phyloP scores from a whole-genome alignment of 1,284 basidiomycete genomes.

The Ganoderma multipileum region DNA sequence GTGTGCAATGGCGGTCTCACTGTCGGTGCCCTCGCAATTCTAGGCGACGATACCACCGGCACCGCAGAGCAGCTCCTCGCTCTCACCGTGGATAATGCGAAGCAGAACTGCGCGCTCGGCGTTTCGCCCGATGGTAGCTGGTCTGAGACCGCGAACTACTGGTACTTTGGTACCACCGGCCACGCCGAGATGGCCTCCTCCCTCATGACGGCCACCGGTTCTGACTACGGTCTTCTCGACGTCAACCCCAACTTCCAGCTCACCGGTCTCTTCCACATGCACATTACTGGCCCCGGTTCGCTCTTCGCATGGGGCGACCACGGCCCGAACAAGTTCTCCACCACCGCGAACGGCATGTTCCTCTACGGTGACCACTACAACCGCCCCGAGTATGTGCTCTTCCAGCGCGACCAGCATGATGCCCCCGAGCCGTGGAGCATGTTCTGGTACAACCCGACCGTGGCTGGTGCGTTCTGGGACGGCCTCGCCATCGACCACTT shows the following conservation, averaged over 20 bases:
- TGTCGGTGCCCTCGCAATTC: slow-evolving; percentile 89
- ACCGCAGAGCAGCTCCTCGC: slow-evolving; percentile 73
- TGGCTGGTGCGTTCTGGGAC: slow-evolving; percentile 92
- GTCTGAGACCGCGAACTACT: slow-evolving; percentile 96
- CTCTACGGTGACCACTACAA: slow-evolving; percentile 76
- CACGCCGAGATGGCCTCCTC: slow-evolving; percentile 92
- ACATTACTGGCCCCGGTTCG: slow-evolving; percentile 83
- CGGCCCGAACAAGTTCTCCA: slow-evolving; percentile 94
- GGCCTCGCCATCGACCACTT: slow-evolving; percentile 82
- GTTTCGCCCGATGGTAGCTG: slow-evolving; percentile 86
- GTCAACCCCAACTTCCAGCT: slow-evolving; percentile 75
- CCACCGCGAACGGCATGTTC: slow-evolving; percentile 80
- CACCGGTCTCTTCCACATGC: slow-evolving; percentile 93
- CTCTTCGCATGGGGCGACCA: slow-evolving; percentile 94
- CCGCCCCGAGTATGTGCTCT: slow-evolving; percentile 80
- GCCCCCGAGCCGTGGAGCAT: slow-evolving; percentile 91
- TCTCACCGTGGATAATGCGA: slow-evolving; percentile 77
- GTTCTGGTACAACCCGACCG: slow-evolving; percentile 95
- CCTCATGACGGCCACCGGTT: slow-evolving; percentile 87
- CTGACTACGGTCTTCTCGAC: slow-evolving; percentile 77
- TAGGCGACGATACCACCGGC: slow-evolving; percentile 84
- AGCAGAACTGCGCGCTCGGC: slow-evolving; percentile 78
- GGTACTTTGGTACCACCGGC: slow-evolving; percentile 94
- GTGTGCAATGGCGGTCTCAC: slow-evolving; percentile 94
- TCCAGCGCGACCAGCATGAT: slow-evolving; percentile 93